phyloP scores from a whole-genome alignment of 306 rosid genomes.

The Malus sylvestris region DNA sequence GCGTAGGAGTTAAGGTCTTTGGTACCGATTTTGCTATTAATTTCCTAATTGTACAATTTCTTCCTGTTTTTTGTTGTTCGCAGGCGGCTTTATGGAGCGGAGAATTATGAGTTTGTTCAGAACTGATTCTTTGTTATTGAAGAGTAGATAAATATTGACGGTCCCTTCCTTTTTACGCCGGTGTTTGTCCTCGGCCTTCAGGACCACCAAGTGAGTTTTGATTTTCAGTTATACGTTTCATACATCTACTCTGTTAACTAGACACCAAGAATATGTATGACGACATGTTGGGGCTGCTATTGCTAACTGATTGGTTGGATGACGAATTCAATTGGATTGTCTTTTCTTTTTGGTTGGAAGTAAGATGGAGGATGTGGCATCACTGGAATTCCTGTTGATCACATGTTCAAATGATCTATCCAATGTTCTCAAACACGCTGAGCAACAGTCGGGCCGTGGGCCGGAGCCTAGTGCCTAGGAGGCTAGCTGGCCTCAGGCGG shows the following conservation, averaged over 20 bases:
- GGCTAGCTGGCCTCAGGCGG: fast-evolving
- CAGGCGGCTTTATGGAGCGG: slow-evolving; percentile 59
- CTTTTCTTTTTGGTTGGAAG: too few species aligned
- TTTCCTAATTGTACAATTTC: not conserved
- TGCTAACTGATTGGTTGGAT: too few species aligned
- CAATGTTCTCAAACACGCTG: too few species aligned
- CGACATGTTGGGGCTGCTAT: too few species aligned
- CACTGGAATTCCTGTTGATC: too few species aligned
- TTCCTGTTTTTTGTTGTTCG: slow-evolving; percentile 17
- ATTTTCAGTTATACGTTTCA: not conserved
- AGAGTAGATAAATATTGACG: not conserved
- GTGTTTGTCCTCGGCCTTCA: not conserved
- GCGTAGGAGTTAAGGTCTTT: not conserved
- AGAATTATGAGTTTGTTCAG: slow-evolving; percentile 30
- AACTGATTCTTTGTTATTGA: slow-evolving; percentile 16
- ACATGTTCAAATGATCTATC: too few species aligned
- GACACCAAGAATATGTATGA: not conserved
- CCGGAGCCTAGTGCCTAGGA: too few species aligned
- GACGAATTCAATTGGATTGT: too few species aligned
- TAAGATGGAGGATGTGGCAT: too few species aligned
- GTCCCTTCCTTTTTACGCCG: not conserved
- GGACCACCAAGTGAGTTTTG: not conserved
- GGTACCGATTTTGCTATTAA: not conserved
- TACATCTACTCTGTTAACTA: not conserved
- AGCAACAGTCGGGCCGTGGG: too few species aligned